Conservation (phyloP, 495 filamentous ascomycete genomes). For the Halenospora varia region DNA sequence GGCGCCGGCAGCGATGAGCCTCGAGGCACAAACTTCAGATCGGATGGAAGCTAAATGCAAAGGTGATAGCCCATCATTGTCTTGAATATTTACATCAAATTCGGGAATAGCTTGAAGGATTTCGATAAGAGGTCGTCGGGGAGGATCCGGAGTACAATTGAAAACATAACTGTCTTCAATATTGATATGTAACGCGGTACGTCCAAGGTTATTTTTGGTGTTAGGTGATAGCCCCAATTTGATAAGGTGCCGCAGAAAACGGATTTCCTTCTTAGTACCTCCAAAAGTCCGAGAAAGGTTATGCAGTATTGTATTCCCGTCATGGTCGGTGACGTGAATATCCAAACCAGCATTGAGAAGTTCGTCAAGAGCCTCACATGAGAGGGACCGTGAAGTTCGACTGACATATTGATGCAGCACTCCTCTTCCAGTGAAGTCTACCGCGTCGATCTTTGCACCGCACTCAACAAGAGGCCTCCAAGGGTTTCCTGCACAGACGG, state of each 20-base stretch:
- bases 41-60: slow-evolving; percentile 33
- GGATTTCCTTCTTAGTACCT: not conserved
- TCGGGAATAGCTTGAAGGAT: not conserved
- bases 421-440: slow-evolving; percentile 3
- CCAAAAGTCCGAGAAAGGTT: not conserved
- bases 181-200: slow-evolving; percentile 10
- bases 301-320: slow-evolving; percentile 11
- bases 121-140: not conserved
- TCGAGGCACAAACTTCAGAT: slow-evolving; percentile 27
- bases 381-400: not conserved
- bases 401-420: slow-evolving; percentile 7
- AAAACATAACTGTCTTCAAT: not conserved
- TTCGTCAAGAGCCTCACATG: not conserved
- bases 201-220: slow-evolving; percentile 15
- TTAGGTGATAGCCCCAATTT: slow-evolving; percentile 14
- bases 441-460: slow-evolving; percentile 7
- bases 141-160: too few relatives aligned
- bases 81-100: slow-evolving; percentile 19
- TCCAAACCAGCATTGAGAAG: slow-evolving; percentile 2
- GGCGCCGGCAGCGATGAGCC: slow-evolving; percentile 32
- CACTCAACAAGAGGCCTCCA: slow-evolving; percentile 10
- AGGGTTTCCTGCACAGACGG: not conserved
- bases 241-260: slow-evolving; percentile 1
- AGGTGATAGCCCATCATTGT: slow-evolving; percentile 13
- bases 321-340: slow-evolving; percentile 1